Base-by-base conservation (phyloP, 441 rosid genomes). In the Aleurites moluccanus region DNA sequence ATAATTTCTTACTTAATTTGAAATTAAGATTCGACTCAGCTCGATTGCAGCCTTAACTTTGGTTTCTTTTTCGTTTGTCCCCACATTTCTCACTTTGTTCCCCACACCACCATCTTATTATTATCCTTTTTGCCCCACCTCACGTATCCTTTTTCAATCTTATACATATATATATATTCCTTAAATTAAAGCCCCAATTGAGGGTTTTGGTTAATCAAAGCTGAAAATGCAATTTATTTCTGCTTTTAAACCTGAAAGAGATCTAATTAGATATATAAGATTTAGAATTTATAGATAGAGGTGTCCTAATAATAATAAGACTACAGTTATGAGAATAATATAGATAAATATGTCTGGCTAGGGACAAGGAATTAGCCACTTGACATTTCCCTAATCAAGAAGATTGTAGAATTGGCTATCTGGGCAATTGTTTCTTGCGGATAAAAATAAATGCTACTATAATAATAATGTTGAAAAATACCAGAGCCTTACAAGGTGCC, bases 61-160 rank as follows among this genome's bases (percentile, higher is more conserved):
- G n/a, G n/a, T n/a, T n/a, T n/a, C n/a, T n/a, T n/a, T n/a, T 35
- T 5, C 7, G 38, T 35, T 4, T 35, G 38, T 40, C 18, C 67
- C 67, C 67, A 35, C 15, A 27, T 25, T 74, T 64, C 53, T 73
- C 76, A 21, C 14, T 8, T 63, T 74, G 66, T 28, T 56, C 21
- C 77, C 77, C 63, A 10, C 28, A 72, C 77, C 63, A 10, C 78
- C 62, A 49, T 50, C 42, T 50, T 21, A 16, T 27, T n/a, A 21
- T 40, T 50, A 52, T 76, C 67, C 42, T 28, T 63, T 63, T 47
- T 53, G 64, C 10, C 74, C 78, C 78, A 69, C 78, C 62, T 65
- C 42, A 23, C 6, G 16, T 44, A 45, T 15, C 21, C 11, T 16
- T 3, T 59, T 6, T 10, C 33, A 21, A 56, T 30, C 15, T 67